Evolutionary conservation across 176 grass and related monocot species (phyloP).

Genomic region (Aegilops longissima): DNA sequence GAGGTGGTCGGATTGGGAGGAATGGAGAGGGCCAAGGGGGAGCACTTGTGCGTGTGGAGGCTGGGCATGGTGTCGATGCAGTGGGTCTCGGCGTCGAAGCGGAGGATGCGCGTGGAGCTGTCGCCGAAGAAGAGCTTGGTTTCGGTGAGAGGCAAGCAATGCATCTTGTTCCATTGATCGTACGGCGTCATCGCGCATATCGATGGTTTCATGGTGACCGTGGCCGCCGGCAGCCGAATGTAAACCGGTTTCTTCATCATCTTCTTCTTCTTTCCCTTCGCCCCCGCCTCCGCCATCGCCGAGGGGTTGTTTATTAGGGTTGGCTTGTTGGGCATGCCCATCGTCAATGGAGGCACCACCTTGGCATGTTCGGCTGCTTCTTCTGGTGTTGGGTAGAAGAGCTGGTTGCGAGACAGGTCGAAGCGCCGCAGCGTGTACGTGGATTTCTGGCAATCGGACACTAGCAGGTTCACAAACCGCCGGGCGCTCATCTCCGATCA

Average conservation of each 20-base stretch:
- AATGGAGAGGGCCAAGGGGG: neutral
- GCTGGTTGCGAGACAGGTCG: neutral
- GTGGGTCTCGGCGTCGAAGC: neutral
- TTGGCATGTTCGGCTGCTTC: neutral
- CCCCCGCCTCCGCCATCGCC: no score
- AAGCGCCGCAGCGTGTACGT: neutral
- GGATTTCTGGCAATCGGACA: neutral
- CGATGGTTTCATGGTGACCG: neutral
- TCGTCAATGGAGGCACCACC: neutral
- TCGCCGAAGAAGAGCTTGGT: neutral
- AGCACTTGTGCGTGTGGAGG: neutral
- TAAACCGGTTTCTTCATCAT: neutral
- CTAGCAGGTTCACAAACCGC: neutral
- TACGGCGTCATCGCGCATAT: neutral
- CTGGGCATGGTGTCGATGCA: neutral
- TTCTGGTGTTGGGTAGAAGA: neutral
- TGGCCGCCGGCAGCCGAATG: neutral
- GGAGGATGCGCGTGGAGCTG: neutral
- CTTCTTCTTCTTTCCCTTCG: neutral
- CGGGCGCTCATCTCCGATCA: neutral
- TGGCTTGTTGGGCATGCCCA: neutral
- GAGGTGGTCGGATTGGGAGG: neutral
- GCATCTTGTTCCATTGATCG: neutral
- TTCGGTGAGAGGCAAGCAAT: neutral
- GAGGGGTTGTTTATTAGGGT: neutral